A percentile compares a stretch with the other conserved stretches of the same genome.
Conservation (phyloP, 148 eudicot species). For the Fagopyrum esculentum region DNA sequence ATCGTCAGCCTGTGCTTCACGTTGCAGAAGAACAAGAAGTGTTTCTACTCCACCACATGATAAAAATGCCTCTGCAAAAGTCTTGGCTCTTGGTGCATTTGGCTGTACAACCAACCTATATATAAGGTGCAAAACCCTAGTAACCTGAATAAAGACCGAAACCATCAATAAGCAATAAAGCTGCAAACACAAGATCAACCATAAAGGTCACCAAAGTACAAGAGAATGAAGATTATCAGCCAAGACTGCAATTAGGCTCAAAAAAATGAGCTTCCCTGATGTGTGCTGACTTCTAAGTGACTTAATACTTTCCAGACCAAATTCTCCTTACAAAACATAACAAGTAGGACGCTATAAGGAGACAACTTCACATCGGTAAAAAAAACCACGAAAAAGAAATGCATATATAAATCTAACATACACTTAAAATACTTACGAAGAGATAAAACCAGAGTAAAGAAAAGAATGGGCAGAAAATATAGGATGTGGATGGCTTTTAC, state of each 20-base stretch:
- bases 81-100: slow-evolving; percentile 78
- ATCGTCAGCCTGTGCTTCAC: slow-evolving; percentile 85
- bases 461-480: background rate
- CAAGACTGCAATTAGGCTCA: background rate
- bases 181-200: slow-evolving; percentile 10
- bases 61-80: slow-evolving; percentile 84
- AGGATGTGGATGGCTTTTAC: background rate
- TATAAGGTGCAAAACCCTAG: slow-evolving; percentile 85
- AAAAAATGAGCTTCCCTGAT: background rate
- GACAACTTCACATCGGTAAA: background rate
- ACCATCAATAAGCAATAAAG: background rate
- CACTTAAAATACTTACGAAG: background rate
- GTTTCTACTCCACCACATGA: slow-evolving; percentile 96
- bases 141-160: slow-evolving; percentile 56
- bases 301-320: background rate
- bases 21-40: slow-evolving; percentile 90
- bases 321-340: background rate
- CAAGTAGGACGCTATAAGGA: background rate
- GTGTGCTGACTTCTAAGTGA: background rate
- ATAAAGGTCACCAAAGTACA: slow-evolving; percentile 5
- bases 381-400: background rate
- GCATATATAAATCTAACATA: slow-evolving; percentile 5
- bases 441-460: background rate
- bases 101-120: slow-evolving; percentile 97
- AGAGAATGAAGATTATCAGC: slow-evolving; percentile 11